Evolutionary conservation across 1,284 basidiomycete species (phyloP).

Genomic region (Cryptococcus neoformans): DNA sequence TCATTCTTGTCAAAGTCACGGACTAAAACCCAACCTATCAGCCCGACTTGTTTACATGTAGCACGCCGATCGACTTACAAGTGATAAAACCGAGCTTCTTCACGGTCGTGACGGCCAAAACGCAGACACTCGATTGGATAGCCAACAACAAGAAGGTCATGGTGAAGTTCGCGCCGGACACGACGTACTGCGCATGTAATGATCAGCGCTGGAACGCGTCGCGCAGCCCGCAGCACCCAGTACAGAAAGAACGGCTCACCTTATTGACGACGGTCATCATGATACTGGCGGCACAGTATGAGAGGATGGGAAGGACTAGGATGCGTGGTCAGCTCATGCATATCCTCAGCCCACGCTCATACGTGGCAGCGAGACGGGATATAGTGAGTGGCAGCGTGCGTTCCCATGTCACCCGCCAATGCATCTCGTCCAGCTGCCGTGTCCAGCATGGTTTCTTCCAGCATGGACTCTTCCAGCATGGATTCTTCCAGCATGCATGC

Average conservation of each 20-base stretch:
- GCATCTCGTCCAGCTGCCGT: neutral
- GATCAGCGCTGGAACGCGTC: neutral
- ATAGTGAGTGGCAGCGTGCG: neutral
- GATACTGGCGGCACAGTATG: conserved; percentile 92
- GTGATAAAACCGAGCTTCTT: conserved; percentile 82
- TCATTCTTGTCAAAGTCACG: conserved; percentile 80
- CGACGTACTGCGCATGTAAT: conserved; percentile 55
- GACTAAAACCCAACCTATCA: conserved; percentile 47
- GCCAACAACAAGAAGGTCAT: conserved; percentile 96
- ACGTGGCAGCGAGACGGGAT: neutral
- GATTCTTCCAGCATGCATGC: neutral
- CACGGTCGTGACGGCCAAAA: conserved; percentile 66
- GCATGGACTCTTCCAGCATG: no score
- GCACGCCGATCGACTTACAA: conserved; percentile 43
- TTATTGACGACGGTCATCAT: conserved; percentile 99
- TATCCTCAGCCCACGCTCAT: no score
- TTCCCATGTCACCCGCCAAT: neutral
- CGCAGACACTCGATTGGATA: conserved; percentile 87
- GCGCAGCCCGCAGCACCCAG: neutral
- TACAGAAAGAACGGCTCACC: conserved; percentile 52
- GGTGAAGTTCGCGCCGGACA: conserved; percentile 88
- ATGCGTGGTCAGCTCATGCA: neutral
- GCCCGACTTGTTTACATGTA: neutral
- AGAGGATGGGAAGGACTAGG: conserved; percentile 61
- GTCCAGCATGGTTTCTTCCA: no score